Base-by-base conservation (phyloP, 2,329 filamentous ascomycete species). In the Tolypocladium ovalisporum region DNA sequence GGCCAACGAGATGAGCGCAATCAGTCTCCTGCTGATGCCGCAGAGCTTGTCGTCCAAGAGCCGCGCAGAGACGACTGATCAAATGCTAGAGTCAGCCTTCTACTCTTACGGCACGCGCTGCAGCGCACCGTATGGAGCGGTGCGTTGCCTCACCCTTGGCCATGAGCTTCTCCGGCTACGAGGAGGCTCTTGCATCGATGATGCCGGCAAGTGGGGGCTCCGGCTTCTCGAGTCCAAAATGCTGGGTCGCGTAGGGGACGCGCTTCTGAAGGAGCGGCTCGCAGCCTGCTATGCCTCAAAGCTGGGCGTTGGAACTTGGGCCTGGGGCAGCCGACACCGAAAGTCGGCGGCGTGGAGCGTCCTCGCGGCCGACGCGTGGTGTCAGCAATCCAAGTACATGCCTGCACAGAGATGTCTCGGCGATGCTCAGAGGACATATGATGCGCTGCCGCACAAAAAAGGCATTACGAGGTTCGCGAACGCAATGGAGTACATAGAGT, bases 21-120 rank as follows among this genome's bases (percentile, higher is more conserved):
- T 97, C 15, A 90, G 89, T 65, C 83, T 90, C 44, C 81, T 99
- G 37, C 80, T 99, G 59, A 86, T 87, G 65, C 85, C 89, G 0
- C 83, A 88, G 59, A 80, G 81, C 19, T 76, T 88, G 60, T 85
- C 84, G 2, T 85, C 87, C 17, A 96, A 92, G 68, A 84, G 83
- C 34, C 85, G 93, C 60, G 77, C 87, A 1, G 94, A 97, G 65
- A 87, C 84, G 6, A 81, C 97, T 42, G 90, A 95, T 64, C 83
- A 89, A 63, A 89, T 94, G 81, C 80, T 99, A 15, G 93, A 97
- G 66, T 88, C 89, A 3, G 90, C 93, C 0, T 87, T 87, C 58
- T 97, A 99, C 72, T 96, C 91, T 0, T 99, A 97, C 70, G 83
- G 90, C 54, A 93, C 90, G 19, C 84, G 93, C 53, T 96, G 90